These are phyloP conservation scores for Aspergillus quadricinctus DNA, from an alignment of 2,329 filamentous ascomycete genomes.

Conservation along the genomic window DNA sequence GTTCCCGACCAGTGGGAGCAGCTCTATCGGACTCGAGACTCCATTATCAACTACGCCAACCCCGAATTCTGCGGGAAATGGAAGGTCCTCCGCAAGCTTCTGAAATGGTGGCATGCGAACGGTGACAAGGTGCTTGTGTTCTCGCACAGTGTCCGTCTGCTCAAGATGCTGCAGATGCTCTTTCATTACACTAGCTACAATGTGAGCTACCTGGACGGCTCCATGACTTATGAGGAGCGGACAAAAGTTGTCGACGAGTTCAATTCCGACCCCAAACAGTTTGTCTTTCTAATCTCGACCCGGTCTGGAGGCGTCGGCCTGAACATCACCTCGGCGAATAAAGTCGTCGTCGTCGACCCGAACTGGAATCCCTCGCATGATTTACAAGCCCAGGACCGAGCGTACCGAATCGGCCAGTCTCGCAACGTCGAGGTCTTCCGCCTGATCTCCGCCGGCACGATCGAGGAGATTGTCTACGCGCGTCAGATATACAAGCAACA, in stretches of 20 bases:
- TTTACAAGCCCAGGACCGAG: slow-evolving; percentile 90
- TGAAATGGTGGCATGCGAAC: slow-evolving; percentile 83
- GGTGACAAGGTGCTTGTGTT: slow-evolving; percentile 96
- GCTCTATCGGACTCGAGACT: slow-evolving; percentile 71
- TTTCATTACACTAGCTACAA: slow-evolving; percentile 88
- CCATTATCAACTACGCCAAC: slow-evolving; percentile 74
- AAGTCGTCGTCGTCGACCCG: slow-evolving; percentile 93
- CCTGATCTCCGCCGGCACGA: slow-evolving; percentile 82
- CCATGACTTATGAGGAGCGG: slow-evolving; percentile 76
- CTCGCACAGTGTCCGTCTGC: slow-evolving; percentile 80
- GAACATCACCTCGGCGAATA: slow-evolving; percentile 97
- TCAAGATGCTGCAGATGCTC: slow-evolving; percentile 78
- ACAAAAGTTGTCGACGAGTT: slow-evolving; percentile 81
- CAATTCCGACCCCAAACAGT: slow-evolving; percentile 80
- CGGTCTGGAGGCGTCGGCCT: slow-evolving; percentile 88
- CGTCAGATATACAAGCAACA: slow-evolving; percentile 99
- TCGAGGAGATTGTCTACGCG: slow-evolving; percentile 96
- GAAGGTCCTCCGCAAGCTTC: slow-evolving; percentile 80
- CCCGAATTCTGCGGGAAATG: slow-evolving; percentile 95
- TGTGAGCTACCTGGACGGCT: slow-evolving; percentile 84
- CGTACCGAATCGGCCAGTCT: slow-evolving; percentile 90
- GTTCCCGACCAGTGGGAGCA: slow-evolving; percentile 70
- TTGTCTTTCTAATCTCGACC: slow-evolving; percentile 94
- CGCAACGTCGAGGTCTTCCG: slow-evolving; percentile 94
- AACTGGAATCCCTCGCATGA: slow-evolving; percentile 98